Percentiles rank a stretch among this genome's conserved stretches.
phyloP scores from a whole-genome alignment of 768 basidiomycete genomes.

The Collybiopsis luxurians region DNA sequence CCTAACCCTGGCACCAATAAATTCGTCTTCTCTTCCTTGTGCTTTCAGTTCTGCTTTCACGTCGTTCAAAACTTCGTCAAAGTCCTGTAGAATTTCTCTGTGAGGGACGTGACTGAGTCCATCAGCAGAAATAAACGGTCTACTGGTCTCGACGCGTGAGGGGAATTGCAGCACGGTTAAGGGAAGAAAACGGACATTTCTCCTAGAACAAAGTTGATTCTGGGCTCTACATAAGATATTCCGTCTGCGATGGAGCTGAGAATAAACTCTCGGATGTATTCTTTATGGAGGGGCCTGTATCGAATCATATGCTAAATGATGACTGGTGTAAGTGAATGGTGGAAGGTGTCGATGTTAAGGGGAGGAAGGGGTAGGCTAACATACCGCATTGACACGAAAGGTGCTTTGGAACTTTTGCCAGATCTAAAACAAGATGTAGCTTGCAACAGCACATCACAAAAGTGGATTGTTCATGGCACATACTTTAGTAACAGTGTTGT shows the following conservation, averaged over 20 bases:
- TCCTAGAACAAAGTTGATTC: constrained; percentile 60
- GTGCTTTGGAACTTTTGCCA: constrained; percentile 71
- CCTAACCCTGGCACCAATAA: constrained; percentile 62
- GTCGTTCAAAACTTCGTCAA: constrained; percentile 48
- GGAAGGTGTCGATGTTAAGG: neutral
- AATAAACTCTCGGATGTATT: constrained; percentile 65
- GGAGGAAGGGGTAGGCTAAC: neutral
- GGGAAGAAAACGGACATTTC: constrained; percentile 30
- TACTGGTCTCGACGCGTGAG: constrained; percentile 44
- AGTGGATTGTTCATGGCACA: neutral
- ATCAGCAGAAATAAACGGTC: constrained; percentile 36
- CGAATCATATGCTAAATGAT: constrained; percentile 37
- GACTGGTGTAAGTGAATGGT: neutral
- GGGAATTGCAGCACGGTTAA: neutral
- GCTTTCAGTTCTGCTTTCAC: constrained; percentile 49
- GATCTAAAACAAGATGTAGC: constrained; percentile 41
- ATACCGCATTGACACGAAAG: constrained; percentile 40
- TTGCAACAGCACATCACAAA: neutral
- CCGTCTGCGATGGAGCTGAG: constrained; percentile 64
- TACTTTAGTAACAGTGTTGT: constrained; percentile 69
- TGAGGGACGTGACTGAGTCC: constrained; percentile 59
- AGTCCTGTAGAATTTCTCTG: constrained; percentile 53
- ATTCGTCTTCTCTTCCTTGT: constrained; percentile 56
- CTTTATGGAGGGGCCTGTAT: constrained; percentile 55
- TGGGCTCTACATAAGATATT: constrained; percentile 66